A percentile compares a stretch with the other conserved stretches of the same genome.
Conservation (phyloP, 495 filamentous ascomycete genomes). For the Daldinia concentrica region DNA sequence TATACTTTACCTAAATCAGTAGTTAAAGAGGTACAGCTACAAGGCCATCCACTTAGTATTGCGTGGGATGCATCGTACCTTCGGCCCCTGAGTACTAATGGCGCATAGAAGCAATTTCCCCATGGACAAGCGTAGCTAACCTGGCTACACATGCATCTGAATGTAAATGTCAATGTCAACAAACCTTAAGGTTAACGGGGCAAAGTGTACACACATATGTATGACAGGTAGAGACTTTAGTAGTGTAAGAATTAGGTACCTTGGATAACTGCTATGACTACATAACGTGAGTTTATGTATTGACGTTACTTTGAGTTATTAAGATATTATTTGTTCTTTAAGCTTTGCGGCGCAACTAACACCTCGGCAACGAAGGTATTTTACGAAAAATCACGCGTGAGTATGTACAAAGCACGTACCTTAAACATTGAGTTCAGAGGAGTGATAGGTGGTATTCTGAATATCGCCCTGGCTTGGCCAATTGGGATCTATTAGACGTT, state of each 20-base stretch:
- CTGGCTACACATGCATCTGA: constrained; percentile 4
- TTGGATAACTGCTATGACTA: neutral
- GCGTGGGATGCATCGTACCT: constrained; percentile 33
- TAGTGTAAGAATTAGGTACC: too few species aligned
- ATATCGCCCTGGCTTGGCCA: constrained; percentile 32
- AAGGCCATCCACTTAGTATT: constrained; percentile 18
- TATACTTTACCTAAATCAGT: constrained; percentile 1
- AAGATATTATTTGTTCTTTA: neutral
- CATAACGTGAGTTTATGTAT: neutral
- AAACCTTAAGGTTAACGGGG: constrained; percentile 13
- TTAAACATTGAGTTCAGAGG: constrained; percentile 14
- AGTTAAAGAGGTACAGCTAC: constrained; percentile 24
- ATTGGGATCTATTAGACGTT: constrained; percentile 27
- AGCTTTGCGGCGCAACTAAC: neutral
- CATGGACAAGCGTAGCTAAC: constrained; percentile 12
- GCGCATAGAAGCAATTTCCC: constrained; percentile 44
- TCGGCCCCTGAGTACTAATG: constrained; percentile 31
- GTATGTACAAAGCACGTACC: constrained; percentile 18
- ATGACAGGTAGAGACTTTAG: neutral
- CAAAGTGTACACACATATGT: neutral
- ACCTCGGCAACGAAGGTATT: neutral
- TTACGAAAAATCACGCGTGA: constrained; percentile 33
- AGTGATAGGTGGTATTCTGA: constrained; percentile 19
- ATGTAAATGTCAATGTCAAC: constrained; percentile 20
- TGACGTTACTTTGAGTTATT: neutral